Conservation (phyloP, 805 yeast species). For the Metschnikowia lochheadii region DNA sequence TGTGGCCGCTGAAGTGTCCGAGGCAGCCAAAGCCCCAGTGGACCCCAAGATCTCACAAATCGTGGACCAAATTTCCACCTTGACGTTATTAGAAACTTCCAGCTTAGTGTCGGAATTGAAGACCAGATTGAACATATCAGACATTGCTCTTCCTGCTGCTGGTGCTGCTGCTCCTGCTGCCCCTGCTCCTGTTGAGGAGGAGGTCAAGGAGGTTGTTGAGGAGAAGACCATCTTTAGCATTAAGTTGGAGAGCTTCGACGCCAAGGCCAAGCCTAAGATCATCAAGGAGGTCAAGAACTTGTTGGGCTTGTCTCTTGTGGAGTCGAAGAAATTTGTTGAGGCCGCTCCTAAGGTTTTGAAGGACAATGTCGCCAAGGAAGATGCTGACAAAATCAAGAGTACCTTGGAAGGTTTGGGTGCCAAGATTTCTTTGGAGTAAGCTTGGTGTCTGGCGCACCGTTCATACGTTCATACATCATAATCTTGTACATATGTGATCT, state of each 20-base stretch:
- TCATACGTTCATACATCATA: constrained; percentile 15
- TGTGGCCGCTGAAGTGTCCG: constrained; percentile 33
- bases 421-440: constrained; percentile 79
- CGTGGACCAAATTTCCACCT: constrained; percentile 85
- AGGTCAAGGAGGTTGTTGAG: constrained; percentile 71
- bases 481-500: constrained; percentile 18
- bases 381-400: constrained; percentile 93
- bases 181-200: constrained; percentile 68
- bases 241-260: constrained; percentile 89
- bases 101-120: constrained; percentile 74
- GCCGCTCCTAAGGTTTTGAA: constrained; percentile 94
- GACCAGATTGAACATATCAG: constrained; percentile 85
- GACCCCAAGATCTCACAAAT: constrained; percentile 85
- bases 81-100: constrained; percentile 94
- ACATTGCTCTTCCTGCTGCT: constrained; percentile 71
- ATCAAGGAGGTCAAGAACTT: constrained; percentile 94
- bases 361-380: constrained; percentile 95
- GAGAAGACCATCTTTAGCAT: constrained; percentile 91
- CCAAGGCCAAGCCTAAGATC: constrained; percentile 94
- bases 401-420: constrained; percentile 95
- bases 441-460: constrained; percentile 8
- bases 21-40: constrained; percentile 45
- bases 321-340: constrained; percentile 96
- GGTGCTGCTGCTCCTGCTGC: constrained; percentile 56
- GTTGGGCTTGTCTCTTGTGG: constrained; percentile 89